Evolutionary conservation across 306 rosid genomes (phyloP).

Genomic region (Ochetophila trinervis): DNA sequence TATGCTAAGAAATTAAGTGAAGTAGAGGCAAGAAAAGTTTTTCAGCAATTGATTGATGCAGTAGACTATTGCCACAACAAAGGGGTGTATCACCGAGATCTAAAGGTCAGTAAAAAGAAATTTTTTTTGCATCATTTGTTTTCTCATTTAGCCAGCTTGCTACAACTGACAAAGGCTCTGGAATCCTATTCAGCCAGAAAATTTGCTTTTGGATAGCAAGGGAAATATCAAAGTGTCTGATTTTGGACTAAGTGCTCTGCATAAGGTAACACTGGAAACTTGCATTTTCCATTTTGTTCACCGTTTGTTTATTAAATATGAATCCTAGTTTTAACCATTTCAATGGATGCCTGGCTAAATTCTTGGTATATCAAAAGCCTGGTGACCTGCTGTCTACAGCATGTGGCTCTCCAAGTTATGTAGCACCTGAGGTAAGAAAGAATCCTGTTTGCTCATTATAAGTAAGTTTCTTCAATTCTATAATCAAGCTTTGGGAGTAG

Average conservation of each 20-base stretch:
- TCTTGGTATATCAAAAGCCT: conserved; percentile 40
- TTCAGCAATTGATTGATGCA: conserved; percentile 79
- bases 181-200: conserved; percentile 55
- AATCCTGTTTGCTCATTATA: conserved; percentile 1
- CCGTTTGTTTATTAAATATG: not conserved
- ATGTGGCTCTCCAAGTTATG: conserved; percentile 86
- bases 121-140: not conserved
- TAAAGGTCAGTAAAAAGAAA: conserved; percentile 50
- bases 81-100: conserved; percentile 77
- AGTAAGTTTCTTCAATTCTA: not conserved
- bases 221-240: conserved; percentile 74
- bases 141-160: not conserved
- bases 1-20: conserved; percentile 48
- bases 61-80: conserved; percentile 68
- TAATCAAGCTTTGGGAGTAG: not conserved
- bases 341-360: conserved; percentile 9
- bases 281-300: not conserved
- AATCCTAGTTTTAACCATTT: not conserved
- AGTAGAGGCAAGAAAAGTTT: conserved; percentile 64
- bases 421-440: conserved; percentile 74
- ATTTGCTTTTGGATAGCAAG: conserved; percentile 61
- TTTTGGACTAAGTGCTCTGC: conserved; percentile 73
- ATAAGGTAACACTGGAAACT: conserved; percentile 43
- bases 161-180: conserved; percentile 20
- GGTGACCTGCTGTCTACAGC: conserved; percentile 51